Evolutionary conservation across 176 grass and related monocot species (phyloP).

Genomic region (Olyra latifolia): DNA sequence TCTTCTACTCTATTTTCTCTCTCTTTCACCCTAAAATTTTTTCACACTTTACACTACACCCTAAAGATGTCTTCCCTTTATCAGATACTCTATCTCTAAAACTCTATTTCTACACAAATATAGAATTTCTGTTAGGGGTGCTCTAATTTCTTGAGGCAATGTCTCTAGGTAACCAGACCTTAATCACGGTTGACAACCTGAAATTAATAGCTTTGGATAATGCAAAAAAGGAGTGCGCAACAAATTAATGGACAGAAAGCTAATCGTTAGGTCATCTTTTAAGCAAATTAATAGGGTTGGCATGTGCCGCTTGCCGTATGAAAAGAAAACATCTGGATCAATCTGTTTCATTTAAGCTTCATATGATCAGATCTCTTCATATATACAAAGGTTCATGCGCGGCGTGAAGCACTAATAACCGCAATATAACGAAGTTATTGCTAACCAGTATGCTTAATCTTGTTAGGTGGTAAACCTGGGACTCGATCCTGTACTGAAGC

Average conservation of each 20-base stretch:
- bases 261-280: not conserved
- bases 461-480: not conserved
- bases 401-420: not conserved
- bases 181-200: not conserved
- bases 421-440: not conserved
- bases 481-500: not conserved
- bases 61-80: no score
- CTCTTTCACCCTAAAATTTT: no score
- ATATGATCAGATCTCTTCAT: not conserved
- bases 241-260: not conserved
- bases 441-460: not conserved
- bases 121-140: no score
- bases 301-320: not conserved
- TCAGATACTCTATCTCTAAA: no score
- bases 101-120: no score
- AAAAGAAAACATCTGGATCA: conserved; percentile 1
- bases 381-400: not conserved
- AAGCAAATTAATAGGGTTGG: conserved; percentile 14
- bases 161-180: not conserved
- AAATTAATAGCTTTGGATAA: not conserved
- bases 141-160: not conserved
- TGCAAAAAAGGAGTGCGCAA: not conserved
- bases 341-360: not conserved
- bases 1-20: no score
- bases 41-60: no score